phyloP scores from a whole-genome alignment of 2,329 filamentous ascomycete species.

The Fusarium sp. region DNA sequence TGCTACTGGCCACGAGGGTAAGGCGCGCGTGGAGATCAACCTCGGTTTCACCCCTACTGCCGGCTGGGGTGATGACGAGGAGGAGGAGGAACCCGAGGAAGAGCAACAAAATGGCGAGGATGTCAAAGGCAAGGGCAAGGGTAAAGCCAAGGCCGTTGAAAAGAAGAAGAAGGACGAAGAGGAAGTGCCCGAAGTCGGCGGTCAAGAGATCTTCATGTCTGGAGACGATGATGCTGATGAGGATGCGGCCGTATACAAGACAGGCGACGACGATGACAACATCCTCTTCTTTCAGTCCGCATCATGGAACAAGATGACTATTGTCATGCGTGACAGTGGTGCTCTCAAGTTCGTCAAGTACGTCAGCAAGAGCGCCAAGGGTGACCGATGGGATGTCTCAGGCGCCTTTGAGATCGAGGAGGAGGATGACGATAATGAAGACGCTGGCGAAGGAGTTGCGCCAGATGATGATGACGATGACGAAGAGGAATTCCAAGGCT shows the following conservation, averaged over 20 bases:
- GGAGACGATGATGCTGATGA: constrained; percentile 78
- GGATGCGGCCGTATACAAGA: constrained; percentile 90
- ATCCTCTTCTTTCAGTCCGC: constrained; percentile 74
- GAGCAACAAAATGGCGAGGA: constrained; percentile 52
- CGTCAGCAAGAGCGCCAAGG: constrained; percentile 82
- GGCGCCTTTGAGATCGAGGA: constrained; percentile 81
- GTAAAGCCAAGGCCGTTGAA: constrained; percentile 41
- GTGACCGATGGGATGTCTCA: constrained; percentile 92
- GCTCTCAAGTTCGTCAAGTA: constrained; percentile 97
- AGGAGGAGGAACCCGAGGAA: constrained; percentile 56
- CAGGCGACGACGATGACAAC: constrained; percentile 80
- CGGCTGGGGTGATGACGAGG: constrained; percentile 83
- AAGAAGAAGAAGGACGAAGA: constrained; percentile 40
- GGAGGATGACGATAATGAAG: constrained; percentile 61
- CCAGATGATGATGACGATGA: constrained; percentile 60
- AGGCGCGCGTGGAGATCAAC: constrained; percentile 87
- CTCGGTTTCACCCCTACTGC: constrained; percentile 85
- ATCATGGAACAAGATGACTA: constrained; percentile 89
- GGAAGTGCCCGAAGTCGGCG: constrained; percentile 72
- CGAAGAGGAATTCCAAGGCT: constrained; percentile 71
- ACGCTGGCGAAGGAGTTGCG: constrained; percentile 53
- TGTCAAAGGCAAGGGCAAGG: constrained; percentile 51
- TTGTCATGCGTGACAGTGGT: constrained; percentile 89
- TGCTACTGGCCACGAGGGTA: constrained; percentile 83
- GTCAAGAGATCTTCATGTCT: constrained; percentile 94